A percentile compares a stretch with the other conserved stretches of the same genome.
phyloP scores from a whole-genome alignment of 2,329 filamentous ascomycete species.

The Seiridium cupressi region DNA sequence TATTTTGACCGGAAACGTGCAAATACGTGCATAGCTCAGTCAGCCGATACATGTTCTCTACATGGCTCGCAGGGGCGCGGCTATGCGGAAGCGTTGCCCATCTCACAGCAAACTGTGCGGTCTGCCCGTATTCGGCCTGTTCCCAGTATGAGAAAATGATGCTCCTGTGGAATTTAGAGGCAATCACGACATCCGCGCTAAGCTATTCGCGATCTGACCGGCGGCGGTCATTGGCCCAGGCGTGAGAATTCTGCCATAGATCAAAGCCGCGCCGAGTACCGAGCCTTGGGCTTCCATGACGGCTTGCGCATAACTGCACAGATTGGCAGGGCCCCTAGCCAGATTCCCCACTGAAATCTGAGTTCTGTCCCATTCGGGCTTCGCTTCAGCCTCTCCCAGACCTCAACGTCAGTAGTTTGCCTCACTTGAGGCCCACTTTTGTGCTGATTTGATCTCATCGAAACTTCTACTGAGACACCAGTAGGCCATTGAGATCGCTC shows the following conservation, averaged over 20 bases:
- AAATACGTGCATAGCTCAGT: not conserved
- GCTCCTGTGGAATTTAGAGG: constrained; percentile 23
- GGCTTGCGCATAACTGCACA: constrained; percentile 2
- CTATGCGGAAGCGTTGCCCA: not conserved
- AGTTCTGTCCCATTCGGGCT: not conserved
- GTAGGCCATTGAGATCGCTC: not conserved
- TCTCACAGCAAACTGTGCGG: not conserved
- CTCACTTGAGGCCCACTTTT: not conserved
- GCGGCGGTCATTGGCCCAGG: constrained; percentile 24
- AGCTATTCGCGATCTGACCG: constrained; percentile 18
- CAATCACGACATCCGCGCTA: constrained; percentile 38
- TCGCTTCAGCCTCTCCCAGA: not conserved
- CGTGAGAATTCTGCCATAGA: not conserved
- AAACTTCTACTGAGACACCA: not conserved
- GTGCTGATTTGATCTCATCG: not conserved
- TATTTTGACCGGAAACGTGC: constrained; percentile 2
- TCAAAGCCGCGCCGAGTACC: constrained; percentile 6
- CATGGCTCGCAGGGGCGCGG: not conserved
- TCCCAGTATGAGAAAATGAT: constrained; percentile 14
- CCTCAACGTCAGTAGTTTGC: not conserved
- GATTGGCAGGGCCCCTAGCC: constrained; percentile 1
- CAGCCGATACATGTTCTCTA: not conserved
- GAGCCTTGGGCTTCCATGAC: constrained; percentile 3
- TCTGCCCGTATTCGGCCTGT: constrained; percentile 7
- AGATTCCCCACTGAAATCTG: not conserved